phyloP scores from a whole-genome alignment of 2,329 filamentous ascomycete species.

The Fusarium palustre region DNA sequence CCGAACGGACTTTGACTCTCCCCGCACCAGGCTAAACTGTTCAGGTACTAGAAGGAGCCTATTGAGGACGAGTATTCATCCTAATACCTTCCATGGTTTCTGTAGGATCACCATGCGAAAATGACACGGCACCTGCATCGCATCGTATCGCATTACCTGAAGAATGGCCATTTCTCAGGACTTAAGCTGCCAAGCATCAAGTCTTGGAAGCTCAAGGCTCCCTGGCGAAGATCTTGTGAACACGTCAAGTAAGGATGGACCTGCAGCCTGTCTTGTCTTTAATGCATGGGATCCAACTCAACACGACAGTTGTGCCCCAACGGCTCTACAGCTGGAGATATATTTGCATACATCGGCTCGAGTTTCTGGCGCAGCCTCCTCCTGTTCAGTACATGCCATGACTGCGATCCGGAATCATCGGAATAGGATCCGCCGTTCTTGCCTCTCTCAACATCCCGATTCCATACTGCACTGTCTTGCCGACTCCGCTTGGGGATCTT shows the following conservation, averaged over 20 bases:
- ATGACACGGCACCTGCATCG: conserved; percentile 36
- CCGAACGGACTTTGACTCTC: conserved; percentile 44
- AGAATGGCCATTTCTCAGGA: conserved; percentile 6
- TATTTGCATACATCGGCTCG: not conserved
- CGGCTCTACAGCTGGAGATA: not conserved
- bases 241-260: conserved; percentile 17
- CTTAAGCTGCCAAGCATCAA: not conserved
- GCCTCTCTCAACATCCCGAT: conserved; percentile 9
- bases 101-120: conserved; percentile 27
- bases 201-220: conserved; percentile 14
- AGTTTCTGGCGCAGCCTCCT: conserved; percentile 11
- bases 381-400: not conserved
- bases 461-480: not conserved
- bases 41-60: conserved; percentile 33
- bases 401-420: conserved; percentile 22
- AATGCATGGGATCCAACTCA: not conserved
- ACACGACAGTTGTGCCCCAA: conserved; percentile 8
- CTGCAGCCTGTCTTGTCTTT: not conserved
- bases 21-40: conserved; percentile 45
- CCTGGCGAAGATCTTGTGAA: conserved; percentile 25
- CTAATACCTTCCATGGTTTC: not conserved
- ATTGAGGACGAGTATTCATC: conserved; percentile 16
- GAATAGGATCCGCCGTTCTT: conserved; percentile 27
- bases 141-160: not conserved
- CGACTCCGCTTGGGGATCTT: conserved; percentile 31